A percentile compares a stretch with the other conserved stretches of the same genome.
Conservation (phyloP, 2,329 filamentous ascomycete species). For the Trichothecium sympodiale region DNA sequence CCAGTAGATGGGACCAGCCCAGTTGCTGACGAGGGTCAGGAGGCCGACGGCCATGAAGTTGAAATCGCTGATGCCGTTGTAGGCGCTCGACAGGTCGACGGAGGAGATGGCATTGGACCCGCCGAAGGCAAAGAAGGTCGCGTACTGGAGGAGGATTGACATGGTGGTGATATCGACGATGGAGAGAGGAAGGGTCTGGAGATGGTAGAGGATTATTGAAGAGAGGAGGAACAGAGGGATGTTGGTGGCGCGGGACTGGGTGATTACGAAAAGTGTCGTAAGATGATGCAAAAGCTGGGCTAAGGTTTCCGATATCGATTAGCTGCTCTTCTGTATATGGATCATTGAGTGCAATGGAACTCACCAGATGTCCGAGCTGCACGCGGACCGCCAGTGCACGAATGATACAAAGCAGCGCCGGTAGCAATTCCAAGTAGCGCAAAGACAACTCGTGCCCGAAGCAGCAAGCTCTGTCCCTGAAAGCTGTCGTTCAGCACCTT, state of each 20-base stretch:
- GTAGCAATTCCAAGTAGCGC: conserved; percentile 29
- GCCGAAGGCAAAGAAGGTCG: conserved; percentile 80
- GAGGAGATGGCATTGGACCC: conserved; percentile 92
- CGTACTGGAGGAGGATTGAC: conserved; percentile 66
- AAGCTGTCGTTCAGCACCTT: conserved; percentile 27
- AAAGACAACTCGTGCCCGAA: conserved; percentile 39
- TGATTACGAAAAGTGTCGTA: conserved; percentile 69
- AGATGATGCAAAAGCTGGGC: conserved; percentile 53
- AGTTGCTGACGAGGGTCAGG: conserved; percentile 81
- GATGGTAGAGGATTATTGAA: conserved; percentile 42
- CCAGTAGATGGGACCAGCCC: conserved; percentile 89
- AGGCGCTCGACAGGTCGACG: conserved; percentile 88
- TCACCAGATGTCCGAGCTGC: conserved; percentile 18
- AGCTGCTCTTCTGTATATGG: no score
- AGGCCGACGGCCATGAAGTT: conserved; percentile 70
- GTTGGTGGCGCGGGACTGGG: conserved; percentile 77
- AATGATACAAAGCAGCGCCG: conserved; percentile 26
- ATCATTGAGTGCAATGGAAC: conserved; percentile 1
- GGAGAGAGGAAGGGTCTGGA: conserved; percentile 34
- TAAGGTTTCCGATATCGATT: no score
- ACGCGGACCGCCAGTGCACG: conserved; percentile 16
- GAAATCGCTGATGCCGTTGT: conserved; percentile 81
- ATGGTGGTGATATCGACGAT: conserved; percentile 54
- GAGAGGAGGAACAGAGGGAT: conserved; percentile 76
- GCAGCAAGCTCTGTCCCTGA: conserved; percentile 32